A percentile compares a stretch with the other conserved stretches of the same genome.
Conservation (phyloP, 805 yeast genomes). For the Teunomyces aglyptinius region DNA sequence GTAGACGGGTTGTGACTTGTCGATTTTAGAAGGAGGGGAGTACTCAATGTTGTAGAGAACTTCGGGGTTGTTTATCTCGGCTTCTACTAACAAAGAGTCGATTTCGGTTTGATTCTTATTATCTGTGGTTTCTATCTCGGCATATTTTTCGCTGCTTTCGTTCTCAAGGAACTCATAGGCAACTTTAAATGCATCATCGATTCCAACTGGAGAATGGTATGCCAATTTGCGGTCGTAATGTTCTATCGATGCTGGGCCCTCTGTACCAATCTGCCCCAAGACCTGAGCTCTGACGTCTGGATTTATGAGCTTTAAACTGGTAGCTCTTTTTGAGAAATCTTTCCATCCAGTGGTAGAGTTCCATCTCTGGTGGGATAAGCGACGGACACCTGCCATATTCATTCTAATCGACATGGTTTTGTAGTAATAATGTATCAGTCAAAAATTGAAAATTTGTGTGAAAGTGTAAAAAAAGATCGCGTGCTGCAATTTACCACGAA, state of each 20-base stretch:
- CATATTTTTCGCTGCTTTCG: constrained; percentile 43
- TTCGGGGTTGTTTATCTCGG: constrained; percentile 82
- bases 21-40: constrained; percentile 47
- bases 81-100: constrained; percentile 46
- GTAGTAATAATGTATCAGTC: not conserved
- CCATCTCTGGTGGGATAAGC: not conserved
- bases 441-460: not conserved
- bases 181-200: constrained; percentile 68
- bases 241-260: constrained; percentile 55
- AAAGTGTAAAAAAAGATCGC: not conserved
- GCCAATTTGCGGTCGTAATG: constrained; percentile 42
- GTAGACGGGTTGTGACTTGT: constrained; percentile 76
- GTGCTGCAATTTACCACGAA: constrained; percentile 1
- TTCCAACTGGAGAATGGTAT: constrained; percentile 66
- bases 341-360: constrained; percentile 27
- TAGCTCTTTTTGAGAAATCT: constrained; percentile 30
- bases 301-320: constrained; percentile 24
- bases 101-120: constrained; percentile 10
- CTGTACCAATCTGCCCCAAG: constrained; percentile 21
- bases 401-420: not conserved
- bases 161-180: constrained; percentile 61
- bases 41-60: constrained; percentile 66
- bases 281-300: constrained; percentile 19
- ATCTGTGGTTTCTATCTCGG: constrained; percentile 14
- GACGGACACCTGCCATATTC: not conserved